Evolutionary conservation across 1,284 basidiomycete species (phyloP), one percentile per base, ranked within the genome.

Genomic region (Sporisorium exsertum): DNA sequence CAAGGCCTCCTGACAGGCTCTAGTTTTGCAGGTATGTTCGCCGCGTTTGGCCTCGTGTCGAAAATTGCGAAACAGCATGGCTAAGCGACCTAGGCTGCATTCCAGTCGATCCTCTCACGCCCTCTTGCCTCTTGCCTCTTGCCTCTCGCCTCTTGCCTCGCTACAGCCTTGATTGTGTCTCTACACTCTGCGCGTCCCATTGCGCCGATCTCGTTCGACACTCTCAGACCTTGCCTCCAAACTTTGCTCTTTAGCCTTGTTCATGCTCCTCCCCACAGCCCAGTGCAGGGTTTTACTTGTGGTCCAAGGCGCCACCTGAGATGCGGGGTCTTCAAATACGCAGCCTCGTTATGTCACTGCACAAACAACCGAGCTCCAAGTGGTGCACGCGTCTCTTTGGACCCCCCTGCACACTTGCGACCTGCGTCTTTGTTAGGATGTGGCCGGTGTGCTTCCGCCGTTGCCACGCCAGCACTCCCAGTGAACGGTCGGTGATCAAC

Each of bases 21-120:
- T 43, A 18, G 22, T 43, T 35, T 51, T 22, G n/a, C 10, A 29
- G 26, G 47, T 18, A 58, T 58, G 56, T 16, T n/a, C 6, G 22
- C 37, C 47, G 57, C 47, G 33, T 42, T 22, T 50, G 15, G 47
- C 35, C 57, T 58, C 57, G 12, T 51, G 57, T 58, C 57, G 18
- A 58, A 50, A 58, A 42, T 26, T 18, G 57, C 57, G 12, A 50
- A 50, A 32, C n/a, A 16, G n/a, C 29, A 33, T 32, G 49, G 22
- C n/a, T 43, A 13, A 50, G n/a, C 8, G 29, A 16, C n/a, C n/a
- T n/a, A n/a, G n/a, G 5, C 29, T 32, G 32, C 55, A 57, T 57
- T 57, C 55, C 55, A 57, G 40, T 32, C 54, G 54, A 55, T 55
- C 40, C 42, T 27, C 37, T 32, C n/a, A 32, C n/a, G 27, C 18